phyloP scores from a whole-genome alignment of 2,329 filamentous ascomycete species.

The Phyllosticta ampelicida region DNA sequence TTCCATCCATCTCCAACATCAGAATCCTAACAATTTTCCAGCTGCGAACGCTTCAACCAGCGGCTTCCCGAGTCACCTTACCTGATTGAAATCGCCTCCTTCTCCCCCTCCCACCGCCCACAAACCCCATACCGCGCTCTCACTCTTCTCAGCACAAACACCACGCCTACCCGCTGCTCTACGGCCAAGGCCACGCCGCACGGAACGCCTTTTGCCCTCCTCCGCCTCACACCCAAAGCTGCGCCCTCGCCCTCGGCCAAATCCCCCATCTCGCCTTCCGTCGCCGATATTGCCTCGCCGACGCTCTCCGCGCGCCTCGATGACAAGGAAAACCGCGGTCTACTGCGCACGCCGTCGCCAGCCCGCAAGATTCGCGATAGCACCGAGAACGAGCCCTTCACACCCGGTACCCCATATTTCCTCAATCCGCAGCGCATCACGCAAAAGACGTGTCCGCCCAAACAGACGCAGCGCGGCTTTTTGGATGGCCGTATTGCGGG shows the following conservation, averaged over 20 bases:
- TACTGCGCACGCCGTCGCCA: conserved; percentile 19
- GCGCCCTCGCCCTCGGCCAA: conserved; percentile 18
- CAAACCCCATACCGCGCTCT: conserved; percentile 14
- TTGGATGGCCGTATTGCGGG: conserved; percentile 3
- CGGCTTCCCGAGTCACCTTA: conserved; percentile 24
- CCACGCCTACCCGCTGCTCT: conserved; percentile 14
- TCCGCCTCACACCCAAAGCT: conserved; percentile 15
- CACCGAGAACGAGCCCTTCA: conserved; percentile 13
- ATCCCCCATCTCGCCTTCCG: conserved; percentile 14
- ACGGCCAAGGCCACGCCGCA: conserved; percentile 24
- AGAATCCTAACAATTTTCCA: conserved; percentile 1
- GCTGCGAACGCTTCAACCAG: conserved; percentile 24
- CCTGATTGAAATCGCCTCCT: conserved; percentile 18
- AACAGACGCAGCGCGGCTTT: conserved; percentile 24
- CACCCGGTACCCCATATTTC: conserved; percentile 37
- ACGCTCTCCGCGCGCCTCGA: not conserved
- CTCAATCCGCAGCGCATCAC: conserved; percentile 33
- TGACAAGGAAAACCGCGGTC: conserved; percentile 12
- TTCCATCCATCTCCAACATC: conserved; percentile 38
- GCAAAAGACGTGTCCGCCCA: conserved; percentile 45
- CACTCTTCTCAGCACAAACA: conserved; percentile 9
- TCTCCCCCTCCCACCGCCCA: conserved; percentile 1
- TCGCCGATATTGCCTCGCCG: conserved; percentile 3
- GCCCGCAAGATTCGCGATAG: conserved; percentile 12
- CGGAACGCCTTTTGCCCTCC: conserved; percentile 13